Evolutionary conservation across 371 early-diverging fungal species (phyloP).

Genomic region (Mortierella sp.): DNA sequence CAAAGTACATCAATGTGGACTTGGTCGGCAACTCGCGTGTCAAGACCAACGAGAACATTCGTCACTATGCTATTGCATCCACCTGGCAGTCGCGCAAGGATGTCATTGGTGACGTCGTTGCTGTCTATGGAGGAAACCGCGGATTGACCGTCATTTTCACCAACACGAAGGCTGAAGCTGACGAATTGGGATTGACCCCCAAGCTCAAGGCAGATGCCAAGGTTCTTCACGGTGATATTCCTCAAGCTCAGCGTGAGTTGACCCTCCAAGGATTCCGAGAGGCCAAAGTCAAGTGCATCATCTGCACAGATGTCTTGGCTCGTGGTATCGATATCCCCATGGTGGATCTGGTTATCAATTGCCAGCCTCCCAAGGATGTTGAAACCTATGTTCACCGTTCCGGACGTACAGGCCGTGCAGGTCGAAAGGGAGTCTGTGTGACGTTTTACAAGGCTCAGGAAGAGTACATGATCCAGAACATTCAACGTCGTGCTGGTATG

Average conservation of each 20-base stretch:
- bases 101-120: constrained; percentile 86
- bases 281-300: constrained; percentile 85
- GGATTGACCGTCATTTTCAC: constrained; percentile 93
- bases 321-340: constrained; percentile 98
- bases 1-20: constrained; percentile 85
- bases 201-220: constrained; percentile 83
- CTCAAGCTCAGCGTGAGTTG: constrained; percentile 88
- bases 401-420: constrained; percentile 98
- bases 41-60: constrained; percentile 82
- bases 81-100: constrained; percentile 81
- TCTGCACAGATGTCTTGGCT: constrained; percentile 95
- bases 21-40: constrained; percentile 79
- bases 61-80: constrained; percentile 85
- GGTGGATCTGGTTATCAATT: constrained; percentile 97
- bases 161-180: constrained; percentile 92
- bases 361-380: constrained; percentile 93
- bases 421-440: constrained; percentile 90
- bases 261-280: constrained; percentile 91
- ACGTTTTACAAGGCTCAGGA: constrained; percentile 92
- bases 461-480: constrained; percentile 78
- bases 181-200: constrained; percentile 84
- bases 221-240: constrained; percentile 96
- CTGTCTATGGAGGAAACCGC: constrained; percentile 81
- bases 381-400: constrained; percentile 97
- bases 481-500: constrained; percentile 82